phyloP scores from a whole-genome alignment of 768 basidiomycete genomes.

The Pleurotus sapidus region DNA sequence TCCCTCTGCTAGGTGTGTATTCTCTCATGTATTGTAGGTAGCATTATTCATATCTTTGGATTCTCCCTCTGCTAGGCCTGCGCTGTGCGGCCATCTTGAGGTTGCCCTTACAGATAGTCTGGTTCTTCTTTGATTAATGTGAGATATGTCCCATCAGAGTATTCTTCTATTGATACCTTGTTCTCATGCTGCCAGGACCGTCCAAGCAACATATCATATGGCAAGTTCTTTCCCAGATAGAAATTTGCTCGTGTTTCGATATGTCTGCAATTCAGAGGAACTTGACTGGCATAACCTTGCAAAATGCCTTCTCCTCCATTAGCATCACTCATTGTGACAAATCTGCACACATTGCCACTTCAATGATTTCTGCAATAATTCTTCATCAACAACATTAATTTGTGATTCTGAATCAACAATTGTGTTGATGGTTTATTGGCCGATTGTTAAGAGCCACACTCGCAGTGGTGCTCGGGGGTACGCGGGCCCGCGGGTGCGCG shows the following conservation, averaged over 20 bases:
- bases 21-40: no score
- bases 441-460: no score
- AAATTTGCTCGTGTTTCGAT: conserved; percentile 17
- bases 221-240: conserved; percentile 16
- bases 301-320: conserved; percentile 22
- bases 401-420: conserved; percentile 26
- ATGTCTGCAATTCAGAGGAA: conserved; percentile 18
- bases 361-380: conserved; percentile 7
- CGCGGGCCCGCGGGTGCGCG: no score
- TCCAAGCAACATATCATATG: conserved; percentile 18
- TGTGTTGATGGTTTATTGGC: conserved; percentile 9
- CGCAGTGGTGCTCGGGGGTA: no score
- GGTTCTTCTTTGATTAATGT: conserved; percentile 12
- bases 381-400: conserved; percentile 17
- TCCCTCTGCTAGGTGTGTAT: no score
- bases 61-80: no score
- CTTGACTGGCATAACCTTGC: conserved; percentile 17
- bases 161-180: conserved; percentile 21
- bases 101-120: no score
- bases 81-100: no score
- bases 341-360: conserved; percentile 9
- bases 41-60: no score
- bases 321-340: conserved; percentile 20
- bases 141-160: conserved; percentile 22
- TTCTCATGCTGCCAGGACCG: conserved; percentile 22